Evolutionary conservation across 192 early-diverging fungal species (phyloP).

Genomic region (Powellomyces hirtus): DNA sequence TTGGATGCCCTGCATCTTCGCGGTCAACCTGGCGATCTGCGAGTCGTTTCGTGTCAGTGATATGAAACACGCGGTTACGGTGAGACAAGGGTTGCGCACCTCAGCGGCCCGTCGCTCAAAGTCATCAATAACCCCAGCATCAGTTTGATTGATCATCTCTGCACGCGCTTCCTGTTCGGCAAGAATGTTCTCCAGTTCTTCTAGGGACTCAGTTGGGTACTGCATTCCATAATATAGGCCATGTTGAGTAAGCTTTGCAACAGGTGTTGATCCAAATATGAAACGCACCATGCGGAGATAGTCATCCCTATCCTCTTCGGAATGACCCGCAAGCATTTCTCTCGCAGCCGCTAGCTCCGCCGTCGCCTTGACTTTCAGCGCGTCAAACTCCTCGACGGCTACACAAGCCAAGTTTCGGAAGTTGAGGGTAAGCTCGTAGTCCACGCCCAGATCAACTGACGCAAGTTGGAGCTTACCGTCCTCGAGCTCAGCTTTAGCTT

Average conservation of each 20-base stretch:
- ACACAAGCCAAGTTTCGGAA: no score
- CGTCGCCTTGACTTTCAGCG: not conserved
- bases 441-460: no score
- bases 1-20: conserved; percentile 37
- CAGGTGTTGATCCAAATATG: no score
- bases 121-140: conserved; percentile 62
- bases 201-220: conserved; percentile 39
- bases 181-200: conserved; percentile 67
- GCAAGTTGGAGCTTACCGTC: no score
- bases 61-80: no score
- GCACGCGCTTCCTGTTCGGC: conserved; percentile 51
- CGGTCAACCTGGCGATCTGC: conserved; percentile 48
- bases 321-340: not conserved
- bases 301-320: not conserved
- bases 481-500: not conserved
- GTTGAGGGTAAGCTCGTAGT: no score
- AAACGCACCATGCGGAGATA: not conserved
- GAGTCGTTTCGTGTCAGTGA: no score
- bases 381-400: not conserved
- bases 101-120: conserved; percentile 64
- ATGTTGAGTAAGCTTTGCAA: no score
- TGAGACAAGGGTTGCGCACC: no score
- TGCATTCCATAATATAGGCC: no score
- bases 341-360: not conserved
- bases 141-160: conserved; percentile 49